Evolutionary conservation across 495 filamentous ascomycete genomes (phyloP).

Genomic region (Tricharina praecox): DNA sequence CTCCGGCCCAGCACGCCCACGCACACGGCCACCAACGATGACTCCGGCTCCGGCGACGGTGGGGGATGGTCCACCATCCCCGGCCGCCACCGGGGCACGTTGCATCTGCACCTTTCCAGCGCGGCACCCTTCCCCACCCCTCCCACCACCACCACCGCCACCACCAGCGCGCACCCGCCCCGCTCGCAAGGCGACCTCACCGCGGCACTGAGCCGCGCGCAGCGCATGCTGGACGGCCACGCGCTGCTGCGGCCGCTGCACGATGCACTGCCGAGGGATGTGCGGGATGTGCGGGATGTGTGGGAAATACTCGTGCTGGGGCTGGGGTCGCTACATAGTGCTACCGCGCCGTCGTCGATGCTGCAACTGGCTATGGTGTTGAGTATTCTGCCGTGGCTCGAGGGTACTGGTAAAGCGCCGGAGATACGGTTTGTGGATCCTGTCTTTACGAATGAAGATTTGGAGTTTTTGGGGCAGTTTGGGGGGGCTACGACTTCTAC

Average conservation of each 20-base stretch:
- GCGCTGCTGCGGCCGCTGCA: too few species aligned
- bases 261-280: too few species aligned
- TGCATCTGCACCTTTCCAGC: background rate
- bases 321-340: background rate
- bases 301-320: slow-evolving; percentile 1
- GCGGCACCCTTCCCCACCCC: background rate
- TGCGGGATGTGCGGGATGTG: too few species aligned
- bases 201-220: background rate
- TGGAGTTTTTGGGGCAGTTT: too few species aligned
- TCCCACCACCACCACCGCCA: background rate
- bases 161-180: background rate
- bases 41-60: too few species aligned
- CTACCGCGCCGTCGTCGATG: background rate
- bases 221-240: background rate
- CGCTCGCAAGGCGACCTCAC: background rate
- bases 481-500: too few species aligned
- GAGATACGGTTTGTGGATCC: too few species aligned
- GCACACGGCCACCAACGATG: too few species aligned
- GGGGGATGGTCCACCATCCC: slow-evolving; percentile 1
- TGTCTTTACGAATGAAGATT: too few species aligned
- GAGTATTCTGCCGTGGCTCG: background rate
- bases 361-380: slow-evolving; percentile 5
- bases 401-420: background rate
- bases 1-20: too few species aligned
- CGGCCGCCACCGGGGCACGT: background rate